These are phyloP conservation scores for Mycena galopus DNA, from an alignment of 768 basidiomycete genomes.

Conservation along the genomic window DNA sequence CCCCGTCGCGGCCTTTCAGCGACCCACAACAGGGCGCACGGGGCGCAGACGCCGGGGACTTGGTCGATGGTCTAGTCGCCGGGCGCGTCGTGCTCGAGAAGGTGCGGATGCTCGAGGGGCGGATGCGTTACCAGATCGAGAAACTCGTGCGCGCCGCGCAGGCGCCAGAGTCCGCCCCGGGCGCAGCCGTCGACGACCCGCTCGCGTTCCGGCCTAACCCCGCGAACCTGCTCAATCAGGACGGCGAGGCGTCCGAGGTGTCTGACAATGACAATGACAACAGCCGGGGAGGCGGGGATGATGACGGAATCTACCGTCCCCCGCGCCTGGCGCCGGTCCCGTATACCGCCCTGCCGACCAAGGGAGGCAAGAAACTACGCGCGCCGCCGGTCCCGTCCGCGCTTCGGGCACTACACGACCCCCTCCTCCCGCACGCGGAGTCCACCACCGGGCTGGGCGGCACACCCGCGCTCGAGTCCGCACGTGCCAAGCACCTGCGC, in stretches of 20 bases:
- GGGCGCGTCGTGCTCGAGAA: conserved; percentile 90
- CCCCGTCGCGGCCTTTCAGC: conserved; percentile 67
- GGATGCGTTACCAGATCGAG: conserved; percentile 96
- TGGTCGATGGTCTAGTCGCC: conserved; percentile 85
- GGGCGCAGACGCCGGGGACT: conserved; percentile 75
- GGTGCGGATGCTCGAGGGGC: conserved; percentile 83
- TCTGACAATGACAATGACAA: conserved; percentile 18
- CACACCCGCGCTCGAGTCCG: conserved; percentile 67
- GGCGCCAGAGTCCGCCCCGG: conserved; percentile 56
- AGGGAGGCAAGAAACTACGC: conserved; percentile 57
- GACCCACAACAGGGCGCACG: conserved; percentile 62
- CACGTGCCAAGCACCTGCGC: conserved; percentile 83
- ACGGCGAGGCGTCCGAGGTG: conserved; percentile 50
- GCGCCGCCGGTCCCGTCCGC: conserved; percentile 71
- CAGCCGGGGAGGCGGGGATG: conserved; percentile 18
- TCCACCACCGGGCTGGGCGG: conserved; percentile 80
- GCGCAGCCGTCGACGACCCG: conserved; percentile 1
- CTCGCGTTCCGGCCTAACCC: conserved; percentile 93
- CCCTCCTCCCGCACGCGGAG: conserved; percentile 73
- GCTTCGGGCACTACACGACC: conserved; percentile 66
- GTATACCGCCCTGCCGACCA: conserved; percentile 67
- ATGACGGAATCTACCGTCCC: conserved; percentile 80
- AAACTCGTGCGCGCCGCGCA: conserved; percentile 88
- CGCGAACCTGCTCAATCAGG: conserved; percentile 69
- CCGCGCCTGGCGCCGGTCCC: conserved; percentile 92